These are phyloP conservation scores for Asclepias syriaca DNA, from an alignment of 257 asterid species.

Conservation along the genomic window DNA sequence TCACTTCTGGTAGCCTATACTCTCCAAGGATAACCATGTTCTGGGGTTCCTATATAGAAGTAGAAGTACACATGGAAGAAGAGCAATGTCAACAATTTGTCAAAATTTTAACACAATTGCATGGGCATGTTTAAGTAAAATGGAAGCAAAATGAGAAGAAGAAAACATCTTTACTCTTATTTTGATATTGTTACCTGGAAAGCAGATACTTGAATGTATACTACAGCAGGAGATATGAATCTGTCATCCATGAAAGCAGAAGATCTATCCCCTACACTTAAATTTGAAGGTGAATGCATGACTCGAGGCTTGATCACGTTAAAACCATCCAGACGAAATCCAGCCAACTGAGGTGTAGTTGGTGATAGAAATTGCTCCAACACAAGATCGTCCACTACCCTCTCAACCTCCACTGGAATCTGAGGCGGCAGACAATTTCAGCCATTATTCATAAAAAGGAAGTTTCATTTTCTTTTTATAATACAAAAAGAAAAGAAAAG, in stretches of 20 bases:
- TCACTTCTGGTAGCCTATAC: slow-evolving; percentile 87
- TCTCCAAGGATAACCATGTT: slow-evolving; percentile 70
- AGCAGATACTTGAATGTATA: slow-evolving; percentile 81
- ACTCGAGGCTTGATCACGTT: slow-evolving; percentile 75
- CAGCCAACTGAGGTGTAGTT: slow-evolving; percentile 82
- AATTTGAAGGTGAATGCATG: slow-evolving; percentile 67
- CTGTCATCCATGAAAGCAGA: slow-evolving; percentile 65
- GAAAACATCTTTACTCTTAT: neutral
- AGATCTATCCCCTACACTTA: slow-evolving; percentile 30
- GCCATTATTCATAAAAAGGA: neutral
- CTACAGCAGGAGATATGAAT: slow-evolving; percentile 69
- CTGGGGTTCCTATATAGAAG: slow-evolving; percentile 55
- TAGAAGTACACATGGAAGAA: neutral
- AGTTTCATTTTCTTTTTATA: no score
- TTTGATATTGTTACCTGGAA: slow-evolving; percentile 57
- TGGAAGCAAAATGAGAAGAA: neutral
- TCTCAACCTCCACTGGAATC: slow-evolving; percentile 95
- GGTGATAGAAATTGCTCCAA: slow-evolving; percentile 80
- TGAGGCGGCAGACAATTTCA: slow-evolving; percentile 20
- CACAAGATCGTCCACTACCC: slow-evolving; percentile 70
- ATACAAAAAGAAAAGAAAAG: neutral
- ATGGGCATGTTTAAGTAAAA: neutral
- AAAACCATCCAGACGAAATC: slow-evolving; percentile 93
- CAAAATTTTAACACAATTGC: neutral
- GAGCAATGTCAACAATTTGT: neutral